Evolutionary conservation across 148 eudicot species (phyloP).

Genomic region (Persicaria tinctoria): DNA sequence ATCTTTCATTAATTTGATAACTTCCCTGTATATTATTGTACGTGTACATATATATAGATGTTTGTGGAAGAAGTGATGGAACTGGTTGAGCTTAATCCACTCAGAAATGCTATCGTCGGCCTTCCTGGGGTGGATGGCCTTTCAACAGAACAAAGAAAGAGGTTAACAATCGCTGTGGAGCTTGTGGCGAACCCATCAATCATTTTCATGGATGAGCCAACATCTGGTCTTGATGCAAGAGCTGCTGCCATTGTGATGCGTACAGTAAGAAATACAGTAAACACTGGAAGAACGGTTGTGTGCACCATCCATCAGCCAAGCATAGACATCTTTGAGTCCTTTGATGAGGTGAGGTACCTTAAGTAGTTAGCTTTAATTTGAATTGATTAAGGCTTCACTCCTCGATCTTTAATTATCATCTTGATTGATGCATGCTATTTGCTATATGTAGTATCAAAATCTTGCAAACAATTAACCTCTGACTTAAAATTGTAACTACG

Average conservation of each 20-base stretch:
- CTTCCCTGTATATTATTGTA: too few species aligned
- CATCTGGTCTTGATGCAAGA: conserved; percentile 94
- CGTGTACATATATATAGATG: conserved; percentile 23
- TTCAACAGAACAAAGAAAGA: conserved; percentile 71
- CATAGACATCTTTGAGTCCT: conserved; percentile 83
- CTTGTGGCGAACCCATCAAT: conserved; percentile 82
- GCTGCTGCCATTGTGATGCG: conserved; percentile 96
- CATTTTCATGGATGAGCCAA: conserved; percentile 93
- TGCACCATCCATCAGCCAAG: conserved; percentile 94
- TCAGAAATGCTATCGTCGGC: conserved; percentile 58
- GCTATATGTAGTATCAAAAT: too few species aligned
- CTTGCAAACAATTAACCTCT: not conserved
- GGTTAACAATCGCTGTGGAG: conserved; percentile 76
- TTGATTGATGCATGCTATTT: too few species aligned
- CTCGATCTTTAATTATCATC: too few species aligned
- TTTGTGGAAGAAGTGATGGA: conserved; percentile 70
- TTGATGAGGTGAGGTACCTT: conserved; percentile 54
- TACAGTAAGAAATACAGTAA: conserved; percentile 71
- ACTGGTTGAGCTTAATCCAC: conserved; percentile 56
- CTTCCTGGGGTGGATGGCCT: conserved; percentile 72
- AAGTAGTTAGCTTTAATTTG: too few species aligned
- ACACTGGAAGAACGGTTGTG: conserved; percentile 83
- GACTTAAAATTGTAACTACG: not conserved
- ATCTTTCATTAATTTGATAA: too few species aligned
- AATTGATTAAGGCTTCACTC: too few species aligned